Conservation (phyloP, 2,329 filamentous ascomycete genomes). For the Pseudopithomyces maydicus region DNA sequence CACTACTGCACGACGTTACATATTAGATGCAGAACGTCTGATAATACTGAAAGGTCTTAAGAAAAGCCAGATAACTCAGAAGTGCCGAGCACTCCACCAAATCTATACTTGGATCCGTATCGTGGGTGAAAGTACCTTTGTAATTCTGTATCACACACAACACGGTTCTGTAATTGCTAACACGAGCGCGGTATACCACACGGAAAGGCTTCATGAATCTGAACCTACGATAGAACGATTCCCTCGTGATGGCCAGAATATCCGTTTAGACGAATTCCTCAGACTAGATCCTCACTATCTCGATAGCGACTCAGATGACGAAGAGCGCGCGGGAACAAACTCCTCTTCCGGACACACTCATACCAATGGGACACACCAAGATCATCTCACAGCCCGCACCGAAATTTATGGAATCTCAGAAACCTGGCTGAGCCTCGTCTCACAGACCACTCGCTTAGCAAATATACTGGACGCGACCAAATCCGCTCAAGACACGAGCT, state of each 20-base stretch:
- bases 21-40: slow-evolving; percentile 52
- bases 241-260: slow-evolving; percentile 24
- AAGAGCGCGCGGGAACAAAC: slow-evolving; percentile 43
- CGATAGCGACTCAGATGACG: slow-evolving; percentile 47
- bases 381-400: slow-evolving; percentile 43
- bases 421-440: slow-evolving; percentile 51
- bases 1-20: slow-evolving; percentile 43
- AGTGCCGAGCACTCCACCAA: slow-evolving; percentile 50
- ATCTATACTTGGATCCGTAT: slow-evolving; percentile 24
- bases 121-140: slow-evolving; percentile 39
- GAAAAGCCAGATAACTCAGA: slow-evolving; percentile 47
- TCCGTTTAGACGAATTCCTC: slow-evolving; percentile 48
- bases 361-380: slow-evolving; percentile 25
- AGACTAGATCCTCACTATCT: slow-evolving; percentile 40
- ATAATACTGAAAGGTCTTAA: slow-evolving; percentile 48
- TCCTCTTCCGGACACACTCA: slow-evolving; percentile 47
- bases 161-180: slow-evolving; percentile 36
- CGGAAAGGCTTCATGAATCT: slow-evolving; percentile 34
- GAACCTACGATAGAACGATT: slow-evolving; percentile 19
- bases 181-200: slow-evolving; percentile 44
- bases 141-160: slow-evolving; percentile 22
- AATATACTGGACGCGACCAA: slow-evolving; percentile 34
- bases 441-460: slow-evolving; percentile 51
- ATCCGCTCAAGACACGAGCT: slow-evolving; percentile 12
- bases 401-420: slow-evolving; percentile 50